Percentiles rank a stretch among this genome's conserved stretches.
phyloP scores from a whole-genome alignment of 768 basidiomycete genomes.

The Cystofilobasidium ferigula region DNA sequence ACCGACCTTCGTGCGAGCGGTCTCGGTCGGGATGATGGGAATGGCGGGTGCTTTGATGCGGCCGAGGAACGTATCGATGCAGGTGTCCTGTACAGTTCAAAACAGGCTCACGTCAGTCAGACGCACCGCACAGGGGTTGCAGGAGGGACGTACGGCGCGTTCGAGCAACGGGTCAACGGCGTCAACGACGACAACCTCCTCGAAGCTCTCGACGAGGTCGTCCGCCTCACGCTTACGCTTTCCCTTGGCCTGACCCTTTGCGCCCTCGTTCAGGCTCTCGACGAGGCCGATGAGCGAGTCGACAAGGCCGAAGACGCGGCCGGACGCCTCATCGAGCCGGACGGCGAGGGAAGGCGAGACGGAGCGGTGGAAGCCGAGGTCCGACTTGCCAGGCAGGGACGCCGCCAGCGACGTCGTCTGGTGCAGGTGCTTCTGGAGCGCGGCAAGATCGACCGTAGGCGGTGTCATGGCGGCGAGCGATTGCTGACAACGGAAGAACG shows the following conservation, averaged over 20 bases:
- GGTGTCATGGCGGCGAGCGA: too few species aligned
- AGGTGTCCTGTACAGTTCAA: constrained; percentile 54
- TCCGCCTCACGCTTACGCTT: constrained; percentile 50
- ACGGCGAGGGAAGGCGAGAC: constrained; percentile 60
- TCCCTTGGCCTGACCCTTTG: constrained; percentile 31
- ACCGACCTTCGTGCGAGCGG: constrained; percentile 35
- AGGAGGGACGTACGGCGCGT: constrained; percentile 52
- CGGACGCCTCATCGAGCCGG: constrained; percentile 59
- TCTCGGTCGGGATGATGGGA: constrained; percentile 24
- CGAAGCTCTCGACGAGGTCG: constrained; percentile 73
- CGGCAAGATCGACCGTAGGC: constrained; percentile 28
- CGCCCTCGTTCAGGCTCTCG: constrained; percentile 28
- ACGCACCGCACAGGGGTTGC: too few species aligned
- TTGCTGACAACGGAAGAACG: too few species aligned
- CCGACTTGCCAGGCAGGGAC: constrained; percentile 45
- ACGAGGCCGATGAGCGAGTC: constrained; percentile 53
- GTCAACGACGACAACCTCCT: constrained; percentile 58
- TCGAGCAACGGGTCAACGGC: constrained; percentile 75
- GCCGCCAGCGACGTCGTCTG: constrained; percentile 35
- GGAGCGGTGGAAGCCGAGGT: constrained; percentile 81
- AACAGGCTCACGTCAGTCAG: constrained; percentile 1
- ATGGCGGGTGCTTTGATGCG: constrained; percentile 33
- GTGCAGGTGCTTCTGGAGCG: constrained; percentile 34
- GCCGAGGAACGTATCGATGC: constrained; percentile 67
- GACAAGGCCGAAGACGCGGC: constrained; percentile 54